These are phyloP conservation scores for Passiflora organensis DNA, from an alignment of 345 rosid genomes.

Conservation along the genomic window DNA sequence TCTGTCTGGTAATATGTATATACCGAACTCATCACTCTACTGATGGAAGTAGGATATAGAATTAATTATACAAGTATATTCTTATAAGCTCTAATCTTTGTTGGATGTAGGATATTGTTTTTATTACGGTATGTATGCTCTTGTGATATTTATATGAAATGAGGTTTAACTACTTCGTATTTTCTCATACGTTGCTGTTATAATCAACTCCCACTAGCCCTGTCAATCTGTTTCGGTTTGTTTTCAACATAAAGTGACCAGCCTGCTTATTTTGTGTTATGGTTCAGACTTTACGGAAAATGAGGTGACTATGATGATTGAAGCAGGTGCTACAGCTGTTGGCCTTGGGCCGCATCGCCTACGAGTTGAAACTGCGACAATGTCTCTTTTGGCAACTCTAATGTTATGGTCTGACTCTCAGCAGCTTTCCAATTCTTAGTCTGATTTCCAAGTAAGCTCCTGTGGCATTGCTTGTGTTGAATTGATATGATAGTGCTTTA, in stretches of 20 bases:
- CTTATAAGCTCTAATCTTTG: background rate
- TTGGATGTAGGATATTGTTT: background rate
- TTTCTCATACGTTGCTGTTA: too few relatives aligned
- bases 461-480: background rate
- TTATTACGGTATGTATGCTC: background rate
- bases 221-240: background rate
- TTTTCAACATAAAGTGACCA: background rate
- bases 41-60: too few relatives aligned
- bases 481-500: too few relatives aligned
- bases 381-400: constrained; percentile 68
- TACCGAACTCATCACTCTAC: too few relatives aligned
- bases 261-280: background rate
- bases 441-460: constrained; percentile 11
- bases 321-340: constrained; percentile 68
- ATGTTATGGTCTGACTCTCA: constrained; percentile 80
- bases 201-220: too few relatives aligned
- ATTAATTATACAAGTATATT: too few relatives aligned
- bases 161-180: too few relatives aligned
- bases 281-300: constrained; percentile 50
- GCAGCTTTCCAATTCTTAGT: constrained; percentile 19
- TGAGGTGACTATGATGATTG: constrained; percentile 49
- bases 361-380: constrained; percentile 89
- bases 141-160: background rate
- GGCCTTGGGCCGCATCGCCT: constrained; percentile 81
- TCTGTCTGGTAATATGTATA: too few relatives aligned